Evolutionary conservation across 495 filamentous ascomycete genomes (phyloP), one percentile per base, ranked within the genome.

Genomic region (Podospora australis): DNA sequence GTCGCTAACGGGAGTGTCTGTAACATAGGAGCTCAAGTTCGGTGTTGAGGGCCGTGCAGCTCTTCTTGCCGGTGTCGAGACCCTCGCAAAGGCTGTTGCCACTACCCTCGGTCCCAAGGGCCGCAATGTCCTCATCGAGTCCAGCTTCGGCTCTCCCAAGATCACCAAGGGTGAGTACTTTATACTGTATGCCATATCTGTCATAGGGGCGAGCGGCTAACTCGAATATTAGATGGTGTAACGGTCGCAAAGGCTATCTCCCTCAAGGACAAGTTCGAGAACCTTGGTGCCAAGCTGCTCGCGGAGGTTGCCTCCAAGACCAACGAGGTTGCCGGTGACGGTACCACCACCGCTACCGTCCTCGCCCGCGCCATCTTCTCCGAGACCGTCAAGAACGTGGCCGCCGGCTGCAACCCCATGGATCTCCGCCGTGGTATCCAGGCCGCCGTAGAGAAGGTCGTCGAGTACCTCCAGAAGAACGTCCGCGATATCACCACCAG

Each of bases 221-320:
- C 53, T 44, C 0, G 2, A 3, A 14, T 4, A 48, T 22, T 49
- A 95, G 90, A 96, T 70, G 90, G 90, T 83, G 90, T 96, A 28
- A 95, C 87, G 55, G 90, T 96, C 60, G 90, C 90, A 57, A 86
- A 82, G 73, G 90, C 90, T 47, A 88, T 98, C 59, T 81, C 80
- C 53, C 80, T 98, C 39, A 82, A 98, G 79, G 92, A 98, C 77
- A 98, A 98, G 71, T 98, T 96, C 71, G 94, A 98, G 75, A 97
- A 98, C 77, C 86, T 98, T 57, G 92, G 92, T 70, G 94, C 94
- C 55, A 85, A 87, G 60, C 81, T 98, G 48, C 80, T 98, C 56
- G 90, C 96, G 76, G 92, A 97, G 68, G 92, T 98, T 50, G 94
- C 92, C 58, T 94, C 87, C 61, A 98, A 98, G 82, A 98, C 92